Conservation (phyloP, 257 asterid genomes). For the Schizonepeta tenuifolia region DNA sequence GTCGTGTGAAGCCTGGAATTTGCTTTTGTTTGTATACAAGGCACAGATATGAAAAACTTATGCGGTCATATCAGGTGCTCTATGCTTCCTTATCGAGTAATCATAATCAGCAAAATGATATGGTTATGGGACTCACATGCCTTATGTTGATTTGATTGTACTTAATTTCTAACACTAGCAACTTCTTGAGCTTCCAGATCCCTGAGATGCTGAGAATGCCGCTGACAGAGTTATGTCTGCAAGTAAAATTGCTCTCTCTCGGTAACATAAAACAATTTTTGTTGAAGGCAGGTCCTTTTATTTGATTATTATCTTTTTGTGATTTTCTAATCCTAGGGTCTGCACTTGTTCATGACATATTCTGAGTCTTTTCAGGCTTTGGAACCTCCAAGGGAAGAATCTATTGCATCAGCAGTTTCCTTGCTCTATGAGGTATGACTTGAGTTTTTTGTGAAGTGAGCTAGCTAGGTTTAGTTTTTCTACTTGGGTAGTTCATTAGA, state of each 20-base stretch:
- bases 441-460: constrained; percentile 23
- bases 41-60: constrained; percentile 82
- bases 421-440: constrained; percentile 77
- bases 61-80: constrained; percentile 92
- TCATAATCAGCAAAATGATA: constrained; percentile 7
- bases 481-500: background rate
- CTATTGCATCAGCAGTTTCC: constrained; percentile 80
- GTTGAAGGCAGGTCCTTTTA: constrained; percentile 54
- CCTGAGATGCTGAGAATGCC: constrained; percentile 99
- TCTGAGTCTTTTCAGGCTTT: constrained; percentile 63
- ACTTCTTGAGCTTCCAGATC: constrained; percentile 53
- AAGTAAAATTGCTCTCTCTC: constrained; percentile 88
- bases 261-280: constrained; percentile 87
- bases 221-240: constrained; percentile 88
- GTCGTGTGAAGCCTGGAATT: constrained; percentile 98
- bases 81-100: constrained; percentile 25
- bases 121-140: constrained; percentile 27
- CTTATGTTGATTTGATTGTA: constrained; percentile 24
- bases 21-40: constrained; percentile 90
- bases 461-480: background rate
- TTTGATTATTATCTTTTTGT: constrained; percentile 22
- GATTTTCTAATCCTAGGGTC: constrained; percentile 23
- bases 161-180: constrained; percentile 32
- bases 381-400: constrained; percentile 94
- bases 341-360: constrained; percentile 11